Conservation (phyloP, 805 yeast genomes). For the Cyberlindnera saturnus region DNA sequence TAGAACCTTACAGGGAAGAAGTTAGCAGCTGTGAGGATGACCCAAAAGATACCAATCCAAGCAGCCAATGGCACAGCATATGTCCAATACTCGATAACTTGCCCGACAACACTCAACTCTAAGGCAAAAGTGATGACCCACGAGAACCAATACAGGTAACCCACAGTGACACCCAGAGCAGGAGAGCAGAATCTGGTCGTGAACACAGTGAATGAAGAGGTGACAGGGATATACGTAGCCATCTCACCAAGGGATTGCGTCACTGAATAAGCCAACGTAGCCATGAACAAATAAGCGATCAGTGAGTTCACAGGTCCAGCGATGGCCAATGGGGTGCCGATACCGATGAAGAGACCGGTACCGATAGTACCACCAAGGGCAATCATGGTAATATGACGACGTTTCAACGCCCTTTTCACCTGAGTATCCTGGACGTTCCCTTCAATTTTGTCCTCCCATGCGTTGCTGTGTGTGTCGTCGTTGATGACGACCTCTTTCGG, state of each 20-base stretch:
- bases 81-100: conserved; percentile 61
- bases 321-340: conserved; percentile 43
- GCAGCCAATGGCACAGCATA: conserved; percentile 62
- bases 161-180: conserved; percentile 68
- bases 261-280: conserved; percentile 56
- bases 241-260: conserved; percentile 74
- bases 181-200: conserved; percentile 63
- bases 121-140: conserved; percentile 76
- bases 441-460: background rate
- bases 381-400: conserved; percentile 68
- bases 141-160: conserved; percentile 71
- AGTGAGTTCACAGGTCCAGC: conserved; percentile 70
- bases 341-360: conserved; percentile 69
- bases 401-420: conserved; percentile 54
- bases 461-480: background rate
- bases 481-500: background rate
- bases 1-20: conserved; percentile 63
- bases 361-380: conserved; percentile 80
- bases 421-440: conserved; percentile 31
- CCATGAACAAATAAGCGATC: conserved; percentile 61
- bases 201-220: conserved; percentile 63
- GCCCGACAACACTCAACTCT: conserved; percentile 68
- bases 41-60: conserved; percentile 66
- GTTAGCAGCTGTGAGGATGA: conserved; percentile 46
- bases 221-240: conserved; percentile 71